Conservation (phyloP, 257 asterid genomes). For the Pogostemon cablin region DNA sequence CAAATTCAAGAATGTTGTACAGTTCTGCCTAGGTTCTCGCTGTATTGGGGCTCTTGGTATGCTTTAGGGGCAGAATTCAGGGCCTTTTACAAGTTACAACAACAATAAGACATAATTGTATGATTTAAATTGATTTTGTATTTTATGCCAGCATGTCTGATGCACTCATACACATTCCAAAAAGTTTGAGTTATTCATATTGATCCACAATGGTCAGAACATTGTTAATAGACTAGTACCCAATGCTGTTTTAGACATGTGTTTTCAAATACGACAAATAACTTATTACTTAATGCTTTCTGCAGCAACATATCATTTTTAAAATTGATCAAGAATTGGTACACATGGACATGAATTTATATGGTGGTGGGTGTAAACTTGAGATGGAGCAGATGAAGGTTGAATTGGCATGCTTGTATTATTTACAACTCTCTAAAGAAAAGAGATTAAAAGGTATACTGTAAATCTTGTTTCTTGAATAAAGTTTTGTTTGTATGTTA, state of each 20-base stretch:
- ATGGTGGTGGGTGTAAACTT: conserved; percentile 47
- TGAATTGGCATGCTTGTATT: conserved; percentile 87
- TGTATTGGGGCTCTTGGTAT: neutral
- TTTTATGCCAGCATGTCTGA: neutral
- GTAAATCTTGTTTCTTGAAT: conserved; percentile 28
- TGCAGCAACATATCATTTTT: conserved; percentile 61
- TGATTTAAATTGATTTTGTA: conserved; percentile 10
- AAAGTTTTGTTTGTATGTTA: conserved; percentile 26
- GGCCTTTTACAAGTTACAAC: neutral
- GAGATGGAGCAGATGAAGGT: conserved; percentile 71
- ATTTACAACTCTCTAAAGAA: conserved; percentile 59
- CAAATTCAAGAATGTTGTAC: neutral
- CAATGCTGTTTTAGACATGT: conserved; percentile 20
- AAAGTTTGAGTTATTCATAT: neutral
- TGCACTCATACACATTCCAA: neutral
- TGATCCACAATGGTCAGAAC: conserved; percentile 19
- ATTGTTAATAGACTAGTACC: conserved; percentile 13
- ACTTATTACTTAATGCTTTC: conserved; percentile 32
- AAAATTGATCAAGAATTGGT: conserved; percentile 61
- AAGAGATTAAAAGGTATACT: conserved; percentile 75
- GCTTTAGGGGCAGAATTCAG: neutral
- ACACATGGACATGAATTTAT: conserved; percentile 49
- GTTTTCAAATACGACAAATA: neutral
- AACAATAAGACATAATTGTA: neutral
- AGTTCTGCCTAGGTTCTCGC: neutral